Percentiles rank a stretch among this genome's conserved stretches.
These are phyloP conservation scores for Panicum hallii DNA, from an alignment of 202 grass and related monocot species.

Conservation along the genomic window DNA sequence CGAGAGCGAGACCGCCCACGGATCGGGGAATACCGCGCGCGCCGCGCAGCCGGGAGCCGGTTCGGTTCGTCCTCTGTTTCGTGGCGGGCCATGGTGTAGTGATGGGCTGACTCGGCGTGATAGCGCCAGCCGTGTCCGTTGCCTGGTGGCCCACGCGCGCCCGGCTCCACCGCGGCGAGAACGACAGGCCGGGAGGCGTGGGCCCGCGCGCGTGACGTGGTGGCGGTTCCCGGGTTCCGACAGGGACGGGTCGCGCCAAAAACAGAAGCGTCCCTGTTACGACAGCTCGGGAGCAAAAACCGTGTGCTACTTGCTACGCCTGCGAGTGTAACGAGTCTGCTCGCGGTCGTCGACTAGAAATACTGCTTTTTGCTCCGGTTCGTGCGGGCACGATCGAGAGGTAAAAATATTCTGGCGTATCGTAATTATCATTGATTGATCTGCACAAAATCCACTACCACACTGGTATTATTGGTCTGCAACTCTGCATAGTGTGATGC, in stretches of 20 bases:
- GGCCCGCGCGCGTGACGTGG: not conserved
- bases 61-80: not conserved
- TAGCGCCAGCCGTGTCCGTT: not conserved
- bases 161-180: not conserved
- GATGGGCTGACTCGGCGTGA: constrained; percentile 7
- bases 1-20: not conserved
- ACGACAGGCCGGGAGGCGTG: not conserved
- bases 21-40: not conserved
- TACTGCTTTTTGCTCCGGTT: not conserved
- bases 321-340: not conserved
- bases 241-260: not conserved
- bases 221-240: not conserved
- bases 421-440: not conserved
- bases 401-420: not conserved
- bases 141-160: not conserved
- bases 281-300: not conserved
- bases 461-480: not conserved
- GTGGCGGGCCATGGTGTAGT: not conserved
- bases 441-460: not conserved
- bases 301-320: not conserved
- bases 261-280: not conserved
- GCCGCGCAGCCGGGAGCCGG: not conserved
- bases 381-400: too few species aligned
- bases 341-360: not conserved
- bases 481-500: not conserved